Evolutionary conservation across 345 rosid genomes (phyloP).

Genomic region (Salix caprea): DNA sequence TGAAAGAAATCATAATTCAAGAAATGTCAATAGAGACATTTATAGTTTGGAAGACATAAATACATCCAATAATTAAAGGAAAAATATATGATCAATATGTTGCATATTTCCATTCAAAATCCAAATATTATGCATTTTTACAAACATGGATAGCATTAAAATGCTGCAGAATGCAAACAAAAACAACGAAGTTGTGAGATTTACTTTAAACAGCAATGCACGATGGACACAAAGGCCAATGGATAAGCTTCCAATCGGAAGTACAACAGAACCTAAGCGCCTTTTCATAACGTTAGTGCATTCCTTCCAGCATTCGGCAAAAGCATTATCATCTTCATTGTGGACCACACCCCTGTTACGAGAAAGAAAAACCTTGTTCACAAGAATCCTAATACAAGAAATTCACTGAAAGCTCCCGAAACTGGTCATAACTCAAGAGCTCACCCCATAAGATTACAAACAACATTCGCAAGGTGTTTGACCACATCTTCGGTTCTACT

Average conservation of each 20-base stretch:
- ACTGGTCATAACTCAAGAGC: neutral
- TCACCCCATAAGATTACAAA: conserved; percentile 27
- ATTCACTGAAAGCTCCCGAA: neutral
- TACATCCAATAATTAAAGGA: neutral
- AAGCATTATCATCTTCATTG: conserved; percentile 12
- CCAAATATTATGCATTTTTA: neutral
- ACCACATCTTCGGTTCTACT: conserved; percentile 5
- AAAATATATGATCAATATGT: neutral
- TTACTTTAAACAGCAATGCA: conserved; percentile 27
- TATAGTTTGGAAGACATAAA: neutral
- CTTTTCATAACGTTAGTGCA: conserved; percentile 9
- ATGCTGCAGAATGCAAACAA: neutral
- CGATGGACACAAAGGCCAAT: conserved; percentile 32
- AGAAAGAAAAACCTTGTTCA: neutral
- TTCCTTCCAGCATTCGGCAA: conserved; percentile 20
- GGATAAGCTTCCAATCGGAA: conserved; percentile 26
- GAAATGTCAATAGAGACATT: neutral
- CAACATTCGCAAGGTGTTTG: conserved; percentile 19
- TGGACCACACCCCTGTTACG: conserved; percentile 12
- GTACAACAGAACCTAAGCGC: conserved; percentile 14
- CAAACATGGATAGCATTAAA: neutral
- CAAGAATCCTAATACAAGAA: neutral
- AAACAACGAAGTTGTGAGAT: neutral
- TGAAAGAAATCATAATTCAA: neutral
- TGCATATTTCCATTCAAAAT: neutral